Evolutionary conservation across 2,329 filamentous ascomycete species (phyloP).

Genomic region (Ambrosiella cleistominuta): DNA sequence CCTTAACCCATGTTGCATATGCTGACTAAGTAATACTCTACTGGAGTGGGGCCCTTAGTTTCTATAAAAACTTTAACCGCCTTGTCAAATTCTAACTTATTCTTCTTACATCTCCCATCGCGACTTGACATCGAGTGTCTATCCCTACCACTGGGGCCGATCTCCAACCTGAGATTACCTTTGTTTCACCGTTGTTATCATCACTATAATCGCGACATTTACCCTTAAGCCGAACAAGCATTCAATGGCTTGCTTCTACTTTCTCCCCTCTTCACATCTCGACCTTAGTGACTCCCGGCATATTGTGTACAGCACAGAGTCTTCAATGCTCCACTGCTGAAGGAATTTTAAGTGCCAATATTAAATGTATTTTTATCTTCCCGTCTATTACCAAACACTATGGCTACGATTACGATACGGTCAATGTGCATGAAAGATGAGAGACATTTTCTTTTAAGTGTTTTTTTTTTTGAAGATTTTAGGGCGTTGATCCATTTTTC

Average conservation of each 20-base stretch:
- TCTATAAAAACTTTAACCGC: background rate
- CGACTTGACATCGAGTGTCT: background rate
- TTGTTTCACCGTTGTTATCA: too few relatives aligned
- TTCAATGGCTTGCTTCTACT: background rate
- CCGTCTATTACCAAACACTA: slow-evolving; percentile 43
- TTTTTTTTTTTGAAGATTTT: background rate
- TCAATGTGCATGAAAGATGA: slow-evolving; percentile 37
- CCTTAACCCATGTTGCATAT: background rate
- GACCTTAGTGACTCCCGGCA: slow-evolving; percentile 22
- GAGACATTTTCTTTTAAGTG: slow-evolving; percentile 22
- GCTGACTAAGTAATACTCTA: background rate
- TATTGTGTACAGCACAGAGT: slow-evolving; percentile 43
- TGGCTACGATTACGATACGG: slow-evolving; percentile 23
- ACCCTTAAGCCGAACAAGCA: background rate
- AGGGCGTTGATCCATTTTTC: background rate
- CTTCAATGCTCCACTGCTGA: slow-evolving; percentile 35
- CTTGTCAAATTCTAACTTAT: background rate
- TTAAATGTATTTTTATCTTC: slow-evolving; percentile 19
- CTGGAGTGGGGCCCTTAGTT: background rate
- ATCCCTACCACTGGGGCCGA: background rate
- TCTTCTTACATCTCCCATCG: background rate
- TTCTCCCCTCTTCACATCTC: background rate
- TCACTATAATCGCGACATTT: background rate
- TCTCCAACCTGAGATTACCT: too few relatives aligned
- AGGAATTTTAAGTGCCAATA: slow-evolving; percentile 41